Evolutionary conservation across 2,329 filamentous ascomycete genomes (phyloP).

Genomic region (Alternaria ventricosa): DNA sequence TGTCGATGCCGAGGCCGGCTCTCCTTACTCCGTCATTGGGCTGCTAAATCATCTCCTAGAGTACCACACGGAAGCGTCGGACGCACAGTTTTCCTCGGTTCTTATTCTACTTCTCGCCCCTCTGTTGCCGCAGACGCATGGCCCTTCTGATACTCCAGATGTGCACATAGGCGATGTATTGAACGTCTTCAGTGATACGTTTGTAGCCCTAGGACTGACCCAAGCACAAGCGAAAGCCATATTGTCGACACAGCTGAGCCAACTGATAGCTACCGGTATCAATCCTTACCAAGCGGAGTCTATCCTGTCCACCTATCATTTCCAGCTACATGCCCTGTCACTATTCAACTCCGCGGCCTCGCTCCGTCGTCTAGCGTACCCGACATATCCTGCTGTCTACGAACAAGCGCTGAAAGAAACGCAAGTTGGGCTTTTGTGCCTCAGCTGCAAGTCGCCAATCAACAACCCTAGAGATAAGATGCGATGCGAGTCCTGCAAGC

Average conservation of each 20-base stretch:
- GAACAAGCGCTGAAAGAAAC: slow-evolving; percentile 63
- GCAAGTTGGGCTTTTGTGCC: slow-evolving; percentile 61
- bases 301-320: slow-evolving; percentile 64
- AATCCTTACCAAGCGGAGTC: slow-evolving; percentile 61
- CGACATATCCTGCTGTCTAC: slow-evolving; percentile 63
- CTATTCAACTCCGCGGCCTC: slow-evolving; percentile 61
- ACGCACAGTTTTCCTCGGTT: slow-evolving; percentile 56
- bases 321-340: slow-evolving; percentile 56
- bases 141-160: slow-evolving; percentile 33
- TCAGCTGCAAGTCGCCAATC: slow-evolving; percentile 63
- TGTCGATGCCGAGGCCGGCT: slow-evolving; percentile 41
- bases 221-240: slow-evolving; percentile 50
- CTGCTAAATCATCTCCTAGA: slow-evolving; percentile 52
- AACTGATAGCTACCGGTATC: slow-evolving; percentile 53
- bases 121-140: slow-evolving; percentile 52
- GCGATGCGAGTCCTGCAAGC: slow-evolving; percentile 59
- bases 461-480: slow-evolving; percentile 59
- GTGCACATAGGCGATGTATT: slow-evolving; percentile 43
- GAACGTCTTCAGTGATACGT: slow-evolving; percentile 49
- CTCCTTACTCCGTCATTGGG: slow-evolving; percentile 50
- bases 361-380: slow-evolving; percentile 63
- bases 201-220: slow-evolving; percentile 46
- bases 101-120: slow-evolving; percentile 56
- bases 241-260: slow-evolving; percentile 48
- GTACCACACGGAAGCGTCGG: slow-evolving; percentile 51